A percentile compares a stretch with the other conserved stretches of the same genome.
Evolutionary conservation across 148 eudicot genomes (phyloP).

Genomic region (Rhododendron molle): DNA sequence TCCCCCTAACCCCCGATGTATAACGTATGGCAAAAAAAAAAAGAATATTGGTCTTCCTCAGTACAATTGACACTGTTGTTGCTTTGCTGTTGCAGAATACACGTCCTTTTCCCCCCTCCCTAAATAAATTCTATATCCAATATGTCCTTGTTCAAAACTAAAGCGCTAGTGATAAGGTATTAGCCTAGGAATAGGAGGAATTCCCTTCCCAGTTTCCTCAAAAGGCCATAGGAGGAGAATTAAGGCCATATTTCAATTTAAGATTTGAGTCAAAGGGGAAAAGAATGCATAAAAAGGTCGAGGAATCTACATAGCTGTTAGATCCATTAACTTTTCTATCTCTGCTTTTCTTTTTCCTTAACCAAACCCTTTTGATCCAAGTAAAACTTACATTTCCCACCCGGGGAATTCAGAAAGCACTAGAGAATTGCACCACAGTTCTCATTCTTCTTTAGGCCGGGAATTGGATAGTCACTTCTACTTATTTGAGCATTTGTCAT

Average conservation of each 20-base stretch:
- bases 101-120: not conserved
- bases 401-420: not conserved
- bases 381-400: not conserved
- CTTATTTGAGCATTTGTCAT: not conserved
- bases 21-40: too few relatives aligned
- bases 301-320: not conserved
- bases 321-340: not conserved
- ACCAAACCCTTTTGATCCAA: not conserved
- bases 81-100: not conserved
- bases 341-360: not conserved
- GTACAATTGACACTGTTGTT: too few relatives aligned
- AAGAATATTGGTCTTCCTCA: too few relatives aligned
- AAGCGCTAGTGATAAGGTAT: not conserved
- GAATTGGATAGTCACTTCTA: not conserved
- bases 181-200: not conserved
- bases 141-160: not conserved
- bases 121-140: not conserved
- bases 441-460: not conserved
- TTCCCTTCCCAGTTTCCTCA: not conserved
- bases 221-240: not conserved
- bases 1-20: too few relatives aligned
- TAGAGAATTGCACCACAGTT: not conserved
- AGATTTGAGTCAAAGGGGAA: not conserved
- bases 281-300: not conserved
- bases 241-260: not conserved